Conservation (phyloP, 495 filamentous ascomycete species). For the Neurospora sp. region DNA sequence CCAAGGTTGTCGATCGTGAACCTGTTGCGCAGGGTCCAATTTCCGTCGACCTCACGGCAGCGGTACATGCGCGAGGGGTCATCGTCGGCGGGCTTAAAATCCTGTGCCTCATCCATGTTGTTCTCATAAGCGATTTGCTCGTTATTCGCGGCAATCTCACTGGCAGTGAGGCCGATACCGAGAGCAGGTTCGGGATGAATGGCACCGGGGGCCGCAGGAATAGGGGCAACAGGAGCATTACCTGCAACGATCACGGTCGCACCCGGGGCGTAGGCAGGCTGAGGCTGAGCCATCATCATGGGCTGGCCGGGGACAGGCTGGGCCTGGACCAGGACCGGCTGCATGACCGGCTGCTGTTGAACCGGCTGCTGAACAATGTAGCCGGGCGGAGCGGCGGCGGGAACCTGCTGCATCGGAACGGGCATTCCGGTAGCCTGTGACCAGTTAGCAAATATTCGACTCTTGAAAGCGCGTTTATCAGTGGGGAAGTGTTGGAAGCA, state of each 20-base stretch:
- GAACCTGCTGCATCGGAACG: constrained; percentile 9
- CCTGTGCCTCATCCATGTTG: constrained; percentile 35
- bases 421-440: not conserved
- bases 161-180: constrained; percentile 30
- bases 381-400: constrained; percentile 4
- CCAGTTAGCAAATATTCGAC: not conserved
- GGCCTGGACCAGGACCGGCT: constrained; percentile 11
- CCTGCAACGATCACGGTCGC: constrained; percentile 3
- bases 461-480: not conserved
- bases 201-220: constrained; percentile 7
- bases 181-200: constrained; percentile 19
- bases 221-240: constrained; percentile 1
- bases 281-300: not conserved
- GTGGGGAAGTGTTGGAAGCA: not conserved
- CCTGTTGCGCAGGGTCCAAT: constrained; percentile 37
- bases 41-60: constrained; percentile 37
- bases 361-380: constrained; percentile 4
- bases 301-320: not conserved
- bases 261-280: not conserved
- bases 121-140: constrained; percentile 28
- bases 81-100: constrained; percentile 41
- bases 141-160: constrained; percentile 27
- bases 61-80: constrained; percentile 42
- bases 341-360: constrained; percentile 8
- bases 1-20: constrained; percentile 37